These are phyloP conservation scores for Paralagenidium karlingii DNA, from an alignment of 352 stramenopile species.

Conservation along the genomic window DNA sequence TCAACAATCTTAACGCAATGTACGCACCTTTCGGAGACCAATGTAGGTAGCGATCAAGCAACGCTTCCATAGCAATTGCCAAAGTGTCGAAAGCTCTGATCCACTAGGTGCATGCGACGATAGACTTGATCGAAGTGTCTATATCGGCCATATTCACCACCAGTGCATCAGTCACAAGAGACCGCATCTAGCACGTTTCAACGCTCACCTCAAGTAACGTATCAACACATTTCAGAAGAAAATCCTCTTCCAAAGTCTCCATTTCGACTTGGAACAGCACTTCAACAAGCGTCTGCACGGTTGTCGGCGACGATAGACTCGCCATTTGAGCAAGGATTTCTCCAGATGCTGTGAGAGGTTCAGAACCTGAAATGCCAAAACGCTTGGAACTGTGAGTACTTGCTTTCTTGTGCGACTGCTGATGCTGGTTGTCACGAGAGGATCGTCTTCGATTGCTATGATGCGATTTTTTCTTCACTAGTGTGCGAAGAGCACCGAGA, in stretches of 20 bases:
- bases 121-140: slow-evolving; percentile 45
- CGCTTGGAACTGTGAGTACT: too few relatives aligned
- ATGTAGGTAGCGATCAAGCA: slow-evolving; percentile 48
- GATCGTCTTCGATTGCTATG: too few relatives aligned
- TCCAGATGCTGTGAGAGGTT: too few relatives aligned
- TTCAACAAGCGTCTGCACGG: slow-evolving; percentile 61
- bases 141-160: background rate
- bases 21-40: slow-evolving; percentile 39
- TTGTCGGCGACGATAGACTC: slow-evolving; percentile 45
- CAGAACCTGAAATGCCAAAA: too few relatives aligned
- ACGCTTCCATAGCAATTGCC: slow-evolving; percentile 56
- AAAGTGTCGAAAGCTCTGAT: slow-evolving; percentile 40
- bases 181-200: background rate
- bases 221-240: slow-evolving; percentile 45
- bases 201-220: slow-evolving; percentile 48
- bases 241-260: slow-evolving; percentile 30
- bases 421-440: too few relatives aligned
- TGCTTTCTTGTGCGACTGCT: too few relatives aligned
- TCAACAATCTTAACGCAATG: too few relatives aligned
- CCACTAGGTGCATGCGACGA: slow-evolving; percentile 41
- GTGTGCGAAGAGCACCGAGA: slow-evolving; percentile 52
- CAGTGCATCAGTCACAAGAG: background rate
- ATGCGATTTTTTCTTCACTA: slow-evolving; percentile 29
- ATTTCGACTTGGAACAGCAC: slow-evolving; percentile 50
- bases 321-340: slow-evolving; percentile 52